Evolutionary conservation across 1,284 basidiomycete genomes (phyloP), one percentile per base, ranked within the genome.

Genomic region (Microbotryum silenes-acaulis): DNA sequence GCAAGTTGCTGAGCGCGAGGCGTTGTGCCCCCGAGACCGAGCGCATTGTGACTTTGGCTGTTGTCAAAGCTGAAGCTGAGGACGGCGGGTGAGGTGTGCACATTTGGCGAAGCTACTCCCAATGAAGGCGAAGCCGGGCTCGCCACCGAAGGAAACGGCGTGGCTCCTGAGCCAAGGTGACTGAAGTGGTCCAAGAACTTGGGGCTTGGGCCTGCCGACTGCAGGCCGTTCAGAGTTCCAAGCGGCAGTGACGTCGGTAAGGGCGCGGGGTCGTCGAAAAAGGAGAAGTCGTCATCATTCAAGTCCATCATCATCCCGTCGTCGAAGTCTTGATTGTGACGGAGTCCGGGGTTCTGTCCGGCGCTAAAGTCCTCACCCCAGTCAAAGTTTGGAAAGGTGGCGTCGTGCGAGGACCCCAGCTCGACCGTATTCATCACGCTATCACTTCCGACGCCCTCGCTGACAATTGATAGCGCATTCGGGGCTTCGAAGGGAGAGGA

Each of bases 231-330:
- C 25, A 54, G 54, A 10, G 10, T 57, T 16, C 37, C 16, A 18
- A 42, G 42, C 33, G 29, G 49, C 20, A 51, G 44, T 6, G 59
- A 52, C 25, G 33, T 16, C 50, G 10, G 61, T 27, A 1, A 53
- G 4, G 64, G 64, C 6, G 64, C 53, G 18, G 71, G 68, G 6
- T 63, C 63, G 57, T 72, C 71, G 54, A 72, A 72, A 51, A 71
- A 72, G 20, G 69, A 71, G 33, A 72, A 72, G 57, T 72, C 71
- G 56, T 72, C 71, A 44, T 72, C 71, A 0, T 69, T 72, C 18
- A 72, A 51, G 21, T 65, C 66, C 49, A 63, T 61, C 45, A 67
- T 58, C 52, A 63, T 56, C 21, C 59, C 59, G 49, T 69, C 67
- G 51, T 69, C 67, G 44, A 50, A 66, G 3, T 62, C 61, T 9